Evolutionary conservation across 352 stramenopile genomes (phyloP).

Genomic region (Pythium apleroticum): DNA sequence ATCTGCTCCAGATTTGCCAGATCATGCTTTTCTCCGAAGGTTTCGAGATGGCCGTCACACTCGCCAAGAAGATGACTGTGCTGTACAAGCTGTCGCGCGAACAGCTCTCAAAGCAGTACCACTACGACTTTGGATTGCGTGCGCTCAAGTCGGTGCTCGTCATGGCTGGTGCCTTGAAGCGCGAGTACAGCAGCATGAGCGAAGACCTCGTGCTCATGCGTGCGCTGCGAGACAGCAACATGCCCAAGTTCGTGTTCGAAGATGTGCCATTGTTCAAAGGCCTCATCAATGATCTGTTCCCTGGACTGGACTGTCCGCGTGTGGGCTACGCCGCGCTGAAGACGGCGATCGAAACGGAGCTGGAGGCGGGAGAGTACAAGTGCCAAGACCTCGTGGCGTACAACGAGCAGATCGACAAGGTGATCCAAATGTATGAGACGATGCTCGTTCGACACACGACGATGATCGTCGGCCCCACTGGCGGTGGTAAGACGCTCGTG

Average conservation of each 20-base stretch:
- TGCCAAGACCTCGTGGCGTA: conserved; percentile 65
- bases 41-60: conserved; percentile 88
- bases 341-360: conserved; percentile 82
- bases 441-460: conserved; percentile 95
- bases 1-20: conserved; percentile 92
- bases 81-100: conserved; percentile 95
- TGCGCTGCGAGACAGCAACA: conserved; percentile 94
- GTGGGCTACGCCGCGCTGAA: conserved; percentile 92
- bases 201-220: conserved; percentile 96
- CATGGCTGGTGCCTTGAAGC: conserved; percentile 93
- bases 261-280: conserved; percentile 94
- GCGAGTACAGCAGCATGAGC: conserved; percentile 91
- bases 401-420: conserved; percentile 94
- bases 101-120: conserved; percentile 94
- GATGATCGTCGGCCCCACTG: conserved; percentile 95
- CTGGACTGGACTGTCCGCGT: conserved; percentile 90
- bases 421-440: conserved; percentile 97
- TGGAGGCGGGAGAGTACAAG: conserved; percentile 79
- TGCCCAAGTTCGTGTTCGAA: conserved; percentile 97
- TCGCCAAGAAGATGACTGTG: conserved; percentile 94
- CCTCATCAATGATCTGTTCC: conserved; percentile 96
- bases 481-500: conserved; percentile 92
- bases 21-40: conserved; percentile 95
- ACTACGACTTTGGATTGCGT: conserved; percentile 95
- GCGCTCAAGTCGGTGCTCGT: conserved; percentile 94